Percentiles rank a stretch among this genome's conserved stretches.
These are phyloP conservation scores for Brassica napus DNA, from an alignment of 345 rosid species.

Conservation along the genomic window DNA sequence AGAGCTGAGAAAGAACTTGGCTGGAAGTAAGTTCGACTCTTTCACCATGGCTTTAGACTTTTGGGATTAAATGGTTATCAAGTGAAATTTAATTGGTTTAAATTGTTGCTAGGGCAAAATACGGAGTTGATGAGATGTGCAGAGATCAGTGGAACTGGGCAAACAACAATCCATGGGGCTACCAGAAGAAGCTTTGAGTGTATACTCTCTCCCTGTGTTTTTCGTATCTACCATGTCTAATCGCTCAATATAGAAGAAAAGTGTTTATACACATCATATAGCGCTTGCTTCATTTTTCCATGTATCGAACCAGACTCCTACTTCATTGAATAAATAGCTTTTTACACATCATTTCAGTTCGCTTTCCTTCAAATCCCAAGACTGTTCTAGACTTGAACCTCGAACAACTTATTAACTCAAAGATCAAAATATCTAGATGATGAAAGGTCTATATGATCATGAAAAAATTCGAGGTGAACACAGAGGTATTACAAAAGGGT, in stretches of 20 bases:
- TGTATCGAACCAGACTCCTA: slow-evolving; percentile 8
- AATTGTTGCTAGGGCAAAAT: slow-evolving; percentile 68
- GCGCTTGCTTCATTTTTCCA: slow-evolving; percentile 14
- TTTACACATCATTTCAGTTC: background rate
- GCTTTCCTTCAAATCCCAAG: background rate
- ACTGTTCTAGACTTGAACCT: background rate
- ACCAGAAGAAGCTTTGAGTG: slow-evolving; percentile 51
- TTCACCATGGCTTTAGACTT: background rate
- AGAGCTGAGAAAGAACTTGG: slow-evolving; percentile 84
- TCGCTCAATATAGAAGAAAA: slow-evolving; percentile 12
- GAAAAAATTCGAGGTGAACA: slow-evolving; percentile 7
- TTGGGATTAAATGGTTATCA: background rate
- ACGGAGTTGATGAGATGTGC: slow-evolving; percentile 89
- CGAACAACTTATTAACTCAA: background rate
- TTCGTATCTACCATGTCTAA: slow-evolving; percentile 1
- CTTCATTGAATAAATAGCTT: slow-evolving; percentile 14
- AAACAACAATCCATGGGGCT: slow-evolving; percentile 81
- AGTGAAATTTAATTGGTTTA: background rate
- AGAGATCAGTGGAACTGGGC: slow-evolving; percentile 96
- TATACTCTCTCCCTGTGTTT: background rate
- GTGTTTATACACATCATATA: slow-evolving; percentile 2
- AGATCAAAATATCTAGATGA: background rate
- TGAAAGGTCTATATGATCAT: background rate
- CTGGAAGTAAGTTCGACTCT: slow-evolving; percentile 69
- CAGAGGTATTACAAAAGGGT: slow-evolving; percentile 14